Base-by-base conservation (phyloP, 2,329 filamentous ascomycete species). In the Colletotrichum destructivum region DNA sequence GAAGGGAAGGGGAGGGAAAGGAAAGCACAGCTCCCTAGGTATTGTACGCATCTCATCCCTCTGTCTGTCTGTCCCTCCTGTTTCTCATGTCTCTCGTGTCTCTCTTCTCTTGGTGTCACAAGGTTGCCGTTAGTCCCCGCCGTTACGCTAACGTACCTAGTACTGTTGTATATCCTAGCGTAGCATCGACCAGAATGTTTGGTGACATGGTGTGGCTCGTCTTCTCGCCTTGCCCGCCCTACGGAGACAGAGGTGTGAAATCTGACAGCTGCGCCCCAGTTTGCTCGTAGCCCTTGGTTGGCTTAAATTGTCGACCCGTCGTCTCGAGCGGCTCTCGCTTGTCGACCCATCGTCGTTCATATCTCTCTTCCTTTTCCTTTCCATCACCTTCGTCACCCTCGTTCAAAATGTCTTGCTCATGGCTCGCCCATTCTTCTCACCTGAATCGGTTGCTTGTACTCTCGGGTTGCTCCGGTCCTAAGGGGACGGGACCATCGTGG, bases 121-220 rank as follows among this genome's bases (percentile, higher is more conserved):
- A 55, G 62, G 68, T 42, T 57, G 54, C 62, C 56, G 54, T 62
- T 67, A 56, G 56, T 62, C 56, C 56, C 68, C 56, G 68, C 68
- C 68, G 68, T 71, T 71, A 51, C 63, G 56, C 68, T 71, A 47
- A 42, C 40, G 47, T 38, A 60, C 61, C 62, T 31, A 31, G 51
- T 67, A 54, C 56, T 51, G 26, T 42, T 15, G 46, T 31, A 31
- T 31, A 8, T 31, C 40, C 16, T 62, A 63, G 51, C 31, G 60
- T 64, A 23, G 42, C 31, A 59, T 31, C 35, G 31, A 42, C 12
- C 47, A 15, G 56, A 55, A 31, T 31, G n/a, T 18, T 65, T 46
- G n/a, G 54, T 57, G 46, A 44, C 51, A 62, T 57, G 16, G 63
- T 40, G 47, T 70, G 60, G 46, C 44, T 55, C 35, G 52, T 67